phyloP scores from a whole-genome alignment of 2,329 filamentous ascomycete species.

The Cytospora mali region DNA sequence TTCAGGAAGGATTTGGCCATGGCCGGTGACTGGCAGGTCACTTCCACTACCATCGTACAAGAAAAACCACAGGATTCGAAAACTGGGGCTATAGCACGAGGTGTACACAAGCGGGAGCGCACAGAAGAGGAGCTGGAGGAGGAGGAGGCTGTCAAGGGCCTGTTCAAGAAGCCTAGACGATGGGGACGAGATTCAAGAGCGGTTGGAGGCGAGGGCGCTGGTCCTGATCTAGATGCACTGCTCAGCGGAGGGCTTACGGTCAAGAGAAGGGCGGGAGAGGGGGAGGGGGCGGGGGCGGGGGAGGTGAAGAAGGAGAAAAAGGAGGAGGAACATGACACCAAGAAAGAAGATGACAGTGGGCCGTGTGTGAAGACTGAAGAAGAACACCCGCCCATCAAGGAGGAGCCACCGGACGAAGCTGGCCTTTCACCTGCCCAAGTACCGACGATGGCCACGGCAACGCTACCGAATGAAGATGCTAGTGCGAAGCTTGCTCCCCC shows the following conservation, averaged over 20 bases:
- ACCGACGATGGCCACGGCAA: background rate
- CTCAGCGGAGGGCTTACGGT: conserved; percentile 44
- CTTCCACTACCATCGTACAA: conserved; percentile 62
- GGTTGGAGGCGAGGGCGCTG: conserved; percentile 48
- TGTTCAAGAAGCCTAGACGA: conserved; percentile 61
- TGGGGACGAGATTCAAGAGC: conserved; percentile 59
- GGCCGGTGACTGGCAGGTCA: conserved; percentile 83
- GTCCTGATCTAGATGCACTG: conserved; percentile 64
- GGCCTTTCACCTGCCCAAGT: conserved; percentile 23
- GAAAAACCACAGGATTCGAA: conserved; percentile 42
- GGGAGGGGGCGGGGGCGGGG: conserved; percentile 35
- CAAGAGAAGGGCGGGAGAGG: conserved; percentile 36
- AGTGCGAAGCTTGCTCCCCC: conserved; percentile 30
- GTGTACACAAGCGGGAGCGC: conserved; percentile 64
- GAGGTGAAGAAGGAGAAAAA: conserved; percentile 36
- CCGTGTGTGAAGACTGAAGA: background rate
- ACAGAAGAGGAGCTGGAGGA: conserved; percentile 65
- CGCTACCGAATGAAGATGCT: background rate
- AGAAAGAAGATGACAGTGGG: conserved; percentile 42
- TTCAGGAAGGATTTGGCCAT: conserved; percentile 81
- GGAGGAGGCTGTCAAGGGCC: conserved; percentile 57
- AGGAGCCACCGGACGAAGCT: conserved; percentile 42
- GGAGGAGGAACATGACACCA: conserved; percentile 35
- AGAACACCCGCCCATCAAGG: conserved; percentile 41
- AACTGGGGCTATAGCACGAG: conserved; percentile 51